Base-by-base conservation (phyloP, 2,329 filamentous ascomycete genomes). In the Dryadomyces quercivorus region DNA sequence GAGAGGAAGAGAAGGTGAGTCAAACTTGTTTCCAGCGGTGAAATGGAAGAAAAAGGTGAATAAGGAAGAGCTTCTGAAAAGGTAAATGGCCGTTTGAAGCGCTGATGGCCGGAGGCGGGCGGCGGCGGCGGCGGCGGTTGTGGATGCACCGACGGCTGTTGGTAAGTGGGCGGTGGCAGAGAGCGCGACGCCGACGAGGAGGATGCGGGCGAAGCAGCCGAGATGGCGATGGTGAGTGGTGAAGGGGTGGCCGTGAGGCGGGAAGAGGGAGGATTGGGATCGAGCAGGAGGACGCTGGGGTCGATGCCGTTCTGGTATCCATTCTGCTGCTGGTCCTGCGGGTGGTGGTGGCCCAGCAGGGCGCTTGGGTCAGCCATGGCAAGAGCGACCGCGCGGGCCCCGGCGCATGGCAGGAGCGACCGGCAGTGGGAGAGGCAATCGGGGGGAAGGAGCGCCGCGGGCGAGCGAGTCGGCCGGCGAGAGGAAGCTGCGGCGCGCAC, bases 11-110 rank as follows among this genome's bases (percentile, higher is more conserved):
- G 46, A 21, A 52, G 60, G 44, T n/a, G 21, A 31, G 47, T 52
- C 74, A 59, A 69, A 90, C 88, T 82, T 60, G 86, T 79, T 66
- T 86, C 81, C 67, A 92, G 88, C 2, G 88, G 87, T 52, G 88
- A 77, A 50, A 91, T 85, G 3, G 86, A 89, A 50, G 84, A 87
- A 65, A 92, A 84, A 22, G 88, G 88, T 52, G 87, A 88, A 69
- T 84, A 91, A n/a, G 86, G 85, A 48, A 93, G 74, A 34, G 87
- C 87, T 64, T 93, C 86, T 55, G 85, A 78, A 13, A 93, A 77
- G 3, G 78, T 78, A 64, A 84, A 81, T 1, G 82, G 75, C 54
- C 74, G 59, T 18, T 57, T 57, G 55, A 68, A 69, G 31, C 50
- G 56, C 36, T 58, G 55, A 5, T 56, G 49, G 18, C 51, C 56